Base-by-base conservation (phyloP, 148 eudicot species). In the Camellia japonica region DNA sequence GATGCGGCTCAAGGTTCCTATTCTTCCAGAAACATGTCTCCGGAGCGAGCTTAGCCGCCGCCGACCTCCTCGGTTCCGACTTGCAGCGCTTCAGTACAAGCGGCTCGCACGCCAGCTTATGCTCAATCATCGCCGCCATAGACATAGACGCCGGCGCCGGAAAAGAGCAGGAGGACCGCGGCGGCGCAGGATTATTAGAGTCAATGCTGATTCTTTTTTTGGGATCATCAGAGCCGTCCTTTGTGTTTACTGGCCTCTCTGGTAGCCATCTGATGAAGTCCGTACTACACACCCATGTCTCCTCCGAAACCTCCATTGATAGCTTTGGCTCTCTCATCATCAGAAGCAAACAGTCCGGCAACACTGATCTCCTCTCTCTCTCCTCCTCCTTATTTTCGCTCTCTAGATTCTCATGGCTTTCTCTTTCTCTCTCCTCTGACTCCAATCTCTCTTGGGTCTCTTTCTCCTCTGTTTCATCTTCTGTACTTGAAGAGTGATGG, bases 321-420 rank as follows among this genome's bases (percentile, higher is more conserved):
- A 95, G 84, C 84, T 95, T 95, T 0, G 97, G 97, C 83, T 95
- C 99, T 38, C 92, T 90, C 94, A 91, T 92, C 99, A 95, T 95
- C 44, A 95, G 71, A 18, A 95, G 82, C 75, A 95, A 86, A 84
- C 99, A 95, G 66, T 95, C 99, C n/a, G 99, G 99, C 82, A 94
- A 81, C 13, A 68, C 84, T 41, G 81, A 41, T 7, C 69, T 10
- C 71, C 30, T 65, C 15, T 18, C 83, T 80, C 74, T 75, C 54
- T 64, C 70, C 74, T 78, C 73, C 82, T 38, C 20, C 67, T 68
- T 38, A 47, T 12, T 62, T 63, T 62, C 79, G 12, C 47, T 74
- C 30, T 80, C 78, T 63, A 41, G 6, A 49, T 5, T 62, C 52
- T n/a, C 71, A 18, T 38, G 44, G 42, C 65, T 55, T 64, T 80